Percentiles rank a stretch among this genome's conserved stretches.
Evolutionary conservation across 768 basidiomycete genomes (phyloP).

Genomic region (Mycena epipterygia): DNA sequence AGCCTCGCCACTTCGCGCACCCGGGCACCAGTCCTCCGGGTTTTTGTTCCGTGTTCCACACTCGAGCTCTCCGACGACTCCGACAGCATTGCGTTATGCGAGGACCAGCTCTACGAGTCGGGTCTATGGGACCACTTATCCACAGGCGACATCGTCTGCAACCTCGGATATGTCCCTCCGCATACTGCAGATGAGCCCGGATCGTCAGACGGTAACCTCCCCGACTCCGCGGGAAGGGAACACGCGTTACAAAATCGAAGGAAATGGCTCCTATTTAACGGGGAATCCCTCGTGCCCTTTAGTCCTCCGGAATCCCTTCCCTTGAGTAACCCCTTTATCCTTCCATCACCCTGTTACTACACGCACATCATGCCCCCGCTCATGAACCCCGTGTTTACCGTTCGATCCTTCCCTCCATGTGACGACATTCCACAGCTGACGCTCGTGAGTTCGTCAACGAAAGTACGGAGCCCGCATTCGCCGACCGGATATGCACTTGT

Average conservation of each 20-base stretch:
- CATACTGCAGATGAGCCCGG: conserved; percentile 46
- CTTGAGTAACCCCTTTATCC: conserved; percentile 66
- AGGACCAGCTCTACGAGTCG: conserved; percentile 74
- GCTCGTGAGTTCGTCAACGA: conserved; percentile 59
- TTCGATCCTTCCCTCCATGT: conserved; percentile 52
- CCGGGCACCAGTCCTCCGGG: conserved; percentile 80
- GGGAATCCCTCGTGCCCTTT: conserved; percentile 71
- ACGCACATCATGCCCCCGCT: conserved; percentile 68
- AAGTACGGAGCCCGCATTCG: conserved; percentile 72
- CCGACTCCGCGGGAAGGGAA: conserved; percentile 33
- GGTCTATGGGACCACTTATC: conserved; percentile 85
- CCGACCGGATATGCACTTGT: conserved; percentile 71
- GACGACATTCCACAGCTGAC: conserved; percentile 61
- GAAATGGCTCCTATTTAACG: conserved; percentile 85
- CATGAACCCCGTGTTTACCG: conserved; percentile 53
- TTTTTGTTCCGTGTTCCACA: conserved; percentile 78
- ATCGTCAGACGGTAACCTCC: conserved; percentile 40
- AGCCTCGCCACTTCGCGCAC: conserved; percentile 67
- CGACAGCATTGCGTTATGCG: conserved; percentile 67
- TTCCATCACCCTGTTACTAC: conserved; percentile 86
- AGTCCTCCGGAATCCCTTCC: conserved; percentile 68
- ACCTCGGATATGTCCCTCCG: conserved; percentile 81
- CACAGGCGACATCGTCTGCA: conserved; percentile 83
- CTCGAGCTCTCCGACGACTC: conserved; percentile 56
- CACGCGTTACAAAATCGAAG: conserved; percentile 34